Base-by-base conservation (phyloP, 345 rosid genomes). In the Cochlearia excelsa region DNA sequence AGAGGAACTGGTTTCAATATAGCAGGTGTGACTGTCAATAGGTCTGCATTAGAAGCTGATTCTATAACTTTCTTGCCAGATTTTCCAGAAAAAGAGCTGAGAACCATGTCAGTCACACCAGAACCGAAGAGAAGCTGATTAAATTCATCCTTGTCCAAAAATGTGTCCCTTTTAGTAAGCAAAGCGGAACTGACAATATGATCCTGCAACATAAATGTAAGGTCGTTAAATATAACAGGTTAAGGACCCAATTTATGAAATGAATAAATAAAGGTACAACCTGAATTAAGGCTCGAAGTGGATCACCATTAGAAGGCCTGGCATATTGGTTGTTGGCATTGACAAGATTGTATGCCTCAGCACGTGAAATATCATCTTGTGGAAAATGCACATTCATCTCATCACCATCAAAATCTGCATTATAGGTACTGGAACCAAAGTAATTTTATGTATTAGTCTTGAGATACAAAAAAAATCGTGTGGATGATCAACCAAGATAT, bases 381-480 rank as follows among this genome's bases (percentile, higher is more conserved):
- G 99, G 97, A 52, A 93, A 93, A 81, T 93, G 99, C 66, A 93
- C 99, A 80, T 93, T 93, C 93, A 93, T 93, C 80, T 93, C 99
- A 81, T 93, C 99, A 54, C 99, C 99, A 68, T 93, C 99, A 83
- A 93, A 93, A 75, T 93, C 99, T 63, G 99, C 99, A 77, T 93
- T 93, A 78, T 93, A 93, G 29, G 99, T 93, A 68, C 99, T 93
- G 86, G 56, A 63, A 73, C 35, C 38, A 72, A 54, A 72, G 62
- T 34, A 71, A 43, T 2, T 49, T 33, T 47, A 10, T 35, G 48
- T 41, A 40, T 60, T 59, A 43, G 50, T 53, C 49, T 54, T 63
- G 41, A 34, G 46, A 56, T 42, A 38, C 39, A 56, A 43, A 9
- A 43, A 26, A 33, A 39, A 7, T 43, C 23, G 33, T 52, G 43